Conservation (phyloP, 202 grass and related monocot species). For the Elaeis oleifera region DNA sequence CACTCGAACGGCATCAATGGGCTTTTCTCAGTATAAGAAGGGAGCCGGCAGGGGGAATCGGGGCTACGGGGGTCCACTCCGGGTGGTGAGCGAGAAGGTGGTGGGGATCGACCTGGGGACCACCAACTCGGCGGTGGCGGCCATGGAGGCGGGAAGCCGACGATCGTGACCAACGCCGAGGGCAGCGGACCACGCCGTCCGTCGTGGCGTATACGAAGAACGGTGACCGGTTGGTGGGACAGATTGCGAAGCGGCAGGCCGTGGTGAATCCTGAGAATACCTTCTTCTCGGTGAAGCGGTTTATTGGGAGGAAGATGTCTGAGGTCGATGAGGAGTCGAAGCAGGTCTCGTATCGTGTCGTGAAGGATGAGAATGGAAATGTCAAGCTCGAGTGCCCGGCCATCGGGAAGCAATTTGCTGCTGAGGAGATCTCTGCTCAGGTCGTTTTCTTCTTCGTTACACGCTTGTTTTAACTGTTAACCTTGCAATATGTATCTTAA, state of each 20-base stretch:
- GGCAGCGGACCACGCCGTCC: conserved; percentile 82
- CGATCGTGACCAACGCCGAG: conserved; percentile 93
- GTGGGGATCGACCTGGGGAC: conserved; percentile 93
- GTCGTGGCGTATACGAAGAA: conserved; percentile 87
- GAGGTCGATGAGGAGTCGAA: conserved; percentile 92
- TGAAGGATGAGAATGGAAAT: conserved; percentile 82
- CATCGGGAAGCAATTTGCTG: conserved; percentile 88
- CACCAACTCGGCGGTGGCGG: conserved; percentile 91
- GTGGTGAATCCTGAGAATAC: conserved; percentile 97
- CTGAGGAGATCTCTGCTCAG: conserved; percentile 91
- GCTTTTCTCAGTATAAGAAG: not conserved
- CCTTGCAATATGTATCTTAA: no score
- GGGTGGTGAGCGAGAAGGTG: conserved; percentile 85
- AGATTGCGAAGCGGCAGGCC: conserved; percentile 90
- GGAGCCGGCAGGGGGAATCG: no score
- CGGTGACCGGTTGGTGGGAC: conserved; percentile 70
- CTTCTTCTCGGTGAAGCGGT: conserved; percentile 94
- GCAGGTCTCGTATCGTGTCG: conserved; percentile 76
- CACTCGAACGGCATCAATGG: conserved; percentile 30
- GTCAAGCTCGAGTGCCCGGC: conserved; percentile 96
- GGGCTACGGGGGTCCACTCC: conserved; percentile 33
- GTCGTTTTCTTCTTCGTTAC: conserved; percentile 17
- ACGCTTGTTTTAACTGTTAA: not conserved
- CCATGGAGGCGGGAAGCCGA: conserved; percentile 92
- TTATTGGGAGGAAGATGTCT: conserved; percentile 87